These are phyloP conservation scores for Parathielavia hyrcaniae DNA, from an alignment of 495 filamentous ascomycete species.

Conservation along the genomic window DNA sequence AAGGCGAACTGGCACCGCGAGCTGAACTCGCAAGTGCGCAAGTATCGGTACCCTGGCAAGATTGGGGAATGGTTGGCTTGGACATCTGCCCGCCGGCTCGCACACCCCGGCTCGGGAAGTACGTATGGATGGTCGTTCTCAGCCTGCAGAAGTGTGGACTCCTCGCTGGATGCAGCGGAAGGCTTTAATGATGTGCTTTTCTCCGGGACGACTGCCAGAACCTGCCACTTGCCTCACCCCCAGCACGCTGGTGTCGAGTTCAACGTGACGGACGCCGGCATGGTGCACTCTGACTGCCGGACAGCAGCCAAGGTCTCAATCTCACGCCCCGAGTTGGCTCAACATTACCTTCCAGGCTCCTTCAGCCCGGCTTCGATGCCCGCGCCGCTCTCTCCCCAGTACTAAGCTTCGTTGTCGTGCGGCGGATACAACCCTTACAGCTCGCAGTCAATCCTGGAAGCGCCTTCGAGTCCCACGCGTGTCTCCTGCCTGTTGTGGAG, in stretches of 20 bases:
- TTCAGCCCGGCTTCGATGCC: slow-evolving; percentile 35
- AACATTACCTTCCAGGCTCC: slow-evolving; percentile 32
- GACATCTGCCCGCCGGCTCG: too few relatives aligned
- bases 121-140: too few relatives aligned
- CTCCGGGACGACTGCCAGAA: too few relatives aligned
- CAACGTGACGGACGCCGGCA: slow-evolving; percentile 33
- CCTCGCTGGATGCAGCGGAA: too few relatives aligned
- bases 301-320: slow-evolving; percentile 26
- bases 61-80: too few relatives aligned
- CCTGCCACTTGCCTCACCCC: slow-evolving; percentile 40
- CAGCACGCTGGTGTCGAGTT: slow-evolving; percentile 31
- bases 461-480: slow-evolving; percentile 35
- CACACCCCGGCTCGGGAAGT: too few relatives aligned
- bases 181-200: too few relatives aligned
- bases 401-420: slow-evolving; percentile 27
- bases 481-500: too few relatives aligned
- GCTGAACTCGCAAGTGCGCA: too few relatives aligned
- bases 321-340: slow-evolving; percentile 28
- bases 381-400: slow-evolving; percentile 33
- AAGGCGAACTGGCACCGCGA: too few relatives aligned
- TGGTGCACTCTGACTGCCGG: slow-evolving; percentile 36
- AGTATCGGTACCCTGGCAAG: too few relatives aligned
- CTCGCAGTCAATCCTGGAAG: slow-evolving; percentile 27
- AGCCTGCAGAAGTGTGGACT: too few relatives aligned
- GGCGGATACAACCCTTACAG: slow-evolving; percentile 32